These are phyloP conservation scores for Crotalaria pallida DNA, from an alignment of 306 rosid species.

Conservation along the genomic window DNA sequence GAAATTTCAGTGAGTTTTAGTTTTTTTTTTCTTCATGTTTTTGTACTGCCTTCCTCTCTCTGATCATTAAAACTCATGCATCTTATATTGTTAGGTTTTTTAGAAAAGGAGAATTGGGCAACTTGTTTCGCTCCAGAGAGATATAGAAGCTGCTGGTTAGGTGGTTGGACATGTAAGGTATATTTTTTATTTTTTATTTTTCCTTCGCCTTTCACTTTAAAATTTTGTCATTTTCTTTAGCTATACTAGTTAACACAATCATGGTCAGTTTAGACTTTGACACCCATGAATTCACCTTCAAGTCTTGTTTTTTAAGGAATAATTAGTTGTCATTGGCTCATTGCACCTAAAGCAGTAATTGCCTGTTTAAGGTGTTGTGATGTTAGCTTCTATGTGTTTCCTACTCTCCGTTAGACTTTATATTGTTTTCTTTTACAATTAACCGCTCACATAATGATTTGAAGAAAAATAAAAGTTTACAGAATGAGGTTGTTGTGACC, in stretches of 20 bases:
- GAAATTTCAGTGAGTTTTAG: constrained; percentile 38
- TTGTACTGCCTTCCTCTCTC: neutral
- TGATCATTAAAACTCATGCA: constrained; percentile 4
- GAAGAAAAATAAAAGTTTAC: neutral
- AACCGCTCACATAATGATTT: neutral
- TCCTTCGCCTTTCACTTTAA: constrained; percentile 6
- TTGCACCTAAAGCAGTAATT: neutral
- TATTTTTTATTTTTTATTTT: constrained; percentile 20
- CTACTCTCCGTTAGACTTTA: neutral
- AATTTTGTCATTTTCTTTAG: neutral
- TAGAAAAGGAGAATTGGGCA: constrained; percentile 33
- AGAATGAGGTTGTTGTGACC: neutral
- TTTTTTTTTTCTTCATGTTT: constrained; percentile 11
- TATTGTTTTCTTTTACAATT: neutral
- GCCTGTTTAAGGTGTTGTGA: neutral
- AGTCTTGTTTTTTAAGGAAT: neutral
- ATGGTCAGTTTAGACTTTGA: neutral
- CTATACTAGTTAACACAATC: neutral
- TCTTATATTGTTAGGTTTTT: constrained; percentile 8
- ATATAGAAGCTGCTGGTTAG: constrained; percentile 83
- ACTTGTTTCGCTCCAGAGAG: constrained; percentile 32
- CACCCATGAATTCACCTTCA: neutral
- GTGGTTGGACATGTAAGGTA: constrained; percentile 74
- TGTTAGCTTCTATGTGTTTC: neutral
- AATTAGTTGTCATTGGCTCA: neutral